Percentiles rank a stretch among this genome's conserved stretches.
phyloP scores from a whole-genome alignment of 345 rosid species.

The Leavenworthia alabamica region DNA sequence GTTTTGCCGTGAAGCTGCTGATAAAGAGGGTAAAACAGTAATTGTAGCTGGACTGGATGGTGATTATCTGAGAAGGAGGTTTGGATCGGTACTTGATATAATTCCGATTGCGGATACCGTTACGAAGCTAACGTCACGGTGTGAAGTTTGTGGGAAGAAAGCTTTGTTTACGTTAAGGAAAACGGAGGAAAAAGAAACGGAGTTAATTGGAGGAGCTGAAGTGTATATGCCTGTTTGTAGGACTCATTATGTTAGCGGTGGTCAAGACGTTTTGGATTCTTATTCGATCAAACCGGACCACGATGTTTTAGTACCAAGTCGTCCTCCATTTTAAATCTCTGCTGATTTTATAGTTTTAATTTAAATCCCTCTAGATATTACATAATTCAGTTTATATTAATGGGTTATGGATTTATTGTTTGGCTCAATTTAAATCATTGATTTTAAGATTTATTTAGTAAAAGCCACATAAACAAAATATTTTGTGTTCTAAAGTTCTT shows the following conservation, averaged over 20 bases:
- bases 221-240: slow-evolving; percentile 88
- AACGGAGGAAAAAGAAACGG: slow-evolving; percentile 59
- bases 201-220: slow-evolving; percentile 71
- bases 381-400: too few relatives aligned
- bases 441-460: too few relatives aligned
- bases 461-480: too few relatives aligned
- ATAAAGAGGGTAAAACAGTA: slow-evolving; percentile 65
- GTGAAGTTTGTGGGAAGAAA: slow-evolving; percentile 68
- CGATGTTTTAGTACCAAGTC: not conserved
- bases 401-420: not conserved
- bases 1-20: slow-evolving; percentile 85
- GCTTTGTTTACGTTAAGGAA: slow-evolving; percentile 77
- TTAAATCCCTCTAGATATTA: not conserved
- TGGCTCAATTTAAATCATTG: not conserved
- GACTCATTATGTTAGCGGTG: slow-evolving; percentile 67
- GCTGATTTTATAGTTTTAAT: not conserved
- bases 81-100: slow-evolving; percentile 72
- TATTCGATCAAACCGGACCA: slow-evolving; percentile 4
- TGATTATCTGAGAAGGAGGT: slow-evolving; percentile 83
- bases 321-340: not conserved
- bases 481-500: too few relatives aligned
- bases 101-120: slow-evolving; percentile 81
- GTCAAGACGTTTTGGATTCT: slow-evolving; percentile 58
- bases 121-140: slow-evolving; percentile 64
- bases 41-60: slow-evolving; percentile 94